phyloP scores from a whole-genome alignment of 768 basidiomycete species.

The Tulasnella sp. region DNA sequence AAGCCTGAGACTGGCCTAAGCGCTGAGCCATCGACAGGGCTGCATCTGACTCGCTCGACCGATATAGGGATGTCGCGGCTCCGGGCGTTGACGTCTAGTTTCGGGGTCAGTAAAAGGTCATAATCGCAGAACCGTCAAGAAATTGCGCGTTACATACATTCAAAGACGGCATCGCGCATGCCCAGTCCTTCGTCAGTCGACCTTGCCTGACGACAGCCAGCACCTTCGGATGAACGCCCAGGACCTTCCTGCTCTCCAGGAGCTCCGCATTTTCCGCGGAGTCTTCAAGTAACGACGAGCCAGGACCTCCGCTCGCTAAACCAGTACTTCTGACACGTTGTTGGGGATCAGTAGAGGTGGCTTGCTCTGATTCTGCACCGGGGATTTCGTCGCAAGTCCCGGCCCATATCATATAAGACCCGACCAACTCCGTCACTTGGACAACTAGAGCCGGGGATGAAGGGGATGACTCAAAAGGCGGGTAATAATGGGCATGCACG shows the following conservation, averaged over 20 bases:
- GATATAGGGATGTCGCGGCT: constrained; percentile 57
- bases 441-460: constrained; percentile 29
- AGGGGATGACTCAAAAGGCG: background rate
- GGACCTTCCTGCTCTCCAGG: constrained; percentile 35
- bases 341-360: background rate
- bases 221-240: constrained; percentile 51
- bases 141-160: constrained; percentile 29
- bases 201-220: constrained; percentile 44
- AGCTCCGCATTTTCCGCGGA: constrained; percentile 32
- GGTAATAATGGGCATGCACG: constrained; percentile 7
- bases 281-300: constrained; percentile 24
- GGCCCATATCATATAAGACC: constrained; percentile 78
- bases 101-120: background rate
- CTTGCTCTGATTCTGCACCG: constrained; percentile 25
- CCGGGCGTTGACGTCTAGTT: constrained; percentile 27
- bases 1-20: constrained; percentile 47
- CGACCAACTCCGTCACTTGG: constrained; percentile 57
- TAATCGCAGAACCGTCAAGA: background rate
- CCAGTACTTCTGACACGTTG: background rate
- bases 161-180: constrained; percentile 64
- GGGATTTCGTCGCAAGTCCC: constrained; percentile 43
- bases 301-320: background rate
- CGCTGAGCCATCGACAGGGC: constrained; percentile 71
- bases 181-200: constrained; percentile 65
- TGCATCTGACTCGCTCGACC: constrained; percentile 51